phyloP scores from a whole-genome alignment of 805 yeast genomes.

The Pichia paraexigua region DNA sequence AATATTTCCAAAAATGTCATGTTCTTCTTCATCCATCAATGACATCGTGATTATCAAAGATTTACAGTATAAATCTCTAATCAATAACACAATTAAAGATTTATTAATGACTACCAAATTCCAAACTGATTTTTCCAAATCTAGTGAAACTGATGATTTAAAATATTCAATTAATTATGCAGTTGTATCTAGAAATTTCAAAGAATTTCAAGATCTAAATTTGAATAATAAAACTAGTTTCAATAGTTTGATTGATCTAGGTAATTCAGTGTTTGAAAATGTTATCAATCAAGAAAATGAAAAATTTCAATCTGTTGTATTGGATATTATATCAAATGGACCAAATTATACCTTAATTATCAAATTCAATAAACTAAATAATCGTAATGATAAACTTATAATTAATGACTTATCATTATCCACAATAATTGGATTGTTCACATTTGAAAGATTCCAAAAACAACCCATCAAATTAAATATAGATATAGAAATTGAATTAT shows the following conservation, averaged over 20 bases:
- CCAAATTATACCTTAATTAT: neutral
- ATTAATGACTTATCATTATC: constrained; percentile 4
- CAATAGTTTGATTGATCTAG: constrained; percentile 21
- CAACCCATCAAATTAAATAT: constrained; percentile 69
- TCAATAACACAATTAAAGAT: constrained; percentile 10
- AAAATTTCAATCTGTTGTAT: neutral
- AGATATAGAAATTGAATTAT: constrained; percentile 30
- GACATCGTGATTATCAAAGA: constrained; percentile 42
- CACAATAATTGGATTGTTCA: constrained; percentile 88
- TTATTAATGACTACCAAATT: constrained; percentile 40
- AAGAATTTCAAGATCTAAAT: constrained; percentile 39
- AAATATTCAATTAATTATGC: constrained; percentile 84
- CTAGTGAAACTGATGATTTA: constrained; percentile 78
- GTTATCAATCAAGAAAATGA: neutral
- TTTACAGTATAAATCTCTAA: constrained; percentile 24
- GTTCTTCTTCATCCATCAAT: constrained; percentile 2
- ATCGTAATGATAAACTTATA: neutral
- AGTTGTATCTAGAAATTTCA: constrained; percentile 61
- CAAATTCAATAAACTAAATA: neutral
- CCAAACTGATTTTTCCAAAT: constrained; percentile 58
- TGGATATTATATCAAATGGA: constrained; percentile 13
- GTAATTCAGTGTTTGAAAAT: neutral
- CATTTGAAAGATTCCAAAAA: constrained; percentile 74
- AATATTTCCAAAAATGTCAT: neutral
- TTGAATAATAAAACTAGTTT: constrained; percentile 24